phyloP scores from a whole-genome alignment of 2,329 filamentous ascomycete species.

The Dactylonectria macrodidyma region DNA sequence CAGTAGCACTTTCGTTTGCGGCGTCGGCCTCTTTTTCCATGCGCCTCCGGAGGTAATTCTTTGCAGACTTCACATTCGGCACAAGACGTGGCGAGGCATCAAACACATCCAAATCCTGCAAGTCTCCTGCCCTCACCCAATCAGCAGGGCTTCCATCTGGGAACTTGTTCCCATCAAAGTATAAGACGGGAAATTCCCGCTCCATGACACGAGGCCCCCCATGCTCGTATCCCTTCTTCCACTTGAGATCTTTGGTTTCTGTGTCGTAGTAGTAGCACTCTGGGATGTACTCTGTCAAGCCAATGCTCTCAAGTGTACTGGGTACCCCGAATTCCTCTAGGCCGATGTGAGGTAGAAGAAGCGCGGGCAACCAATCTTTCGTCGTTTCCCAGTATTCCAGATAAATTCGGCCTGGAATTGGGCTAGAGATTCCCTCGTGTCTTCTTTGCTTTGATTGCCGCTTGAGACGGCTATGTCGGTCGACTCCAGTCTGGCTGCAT shows the following conservation, averaged over 20 bases:
- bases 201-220: slow-evolving; percentile 4
- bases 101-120: slow-evolving; percentile 17
- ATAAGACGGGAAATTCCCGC: slow-evolving; percentile 16
- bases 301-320: slow-evolving; percentile 14
- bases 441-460: slow-evolving; percentile 13
- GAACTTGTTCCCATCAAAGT: slow-evolving; percentile 13
- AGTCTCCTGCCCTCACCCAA: slow-evolving; percentile 7
- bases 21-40: not conserved
- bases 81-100: not conserved
- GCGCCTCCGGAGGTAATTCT: slow-evolving; percentile 11
- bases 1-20: slow-evolving; percentile 3
- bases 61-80: slow-evolving; percentile 11
- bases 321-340: not conserved
- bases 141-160: slow-evolving; percentile 4
- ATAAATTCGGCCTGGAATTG: slow-evolving; percentile 10
- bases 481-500: slow-evolving; percentile 3
- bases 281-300: slow-evolving; percentile 18
- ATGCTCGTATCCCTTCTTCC: slow-evolving; percentile 9
- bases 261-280: slow-evolving; percentile 25
- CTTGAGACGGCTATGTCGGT: slow-evolving; percentile 1
- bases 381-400: too few species aligned
- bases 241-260: slow-evolving; percentile 2
- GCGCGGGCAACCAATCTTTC: too few species aligned
- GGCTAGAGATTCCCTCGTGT: slow-evolving; percentile 6
- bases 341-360: too few species aligned